Conservation (phyloP, 2,329 filamentous ascomycete genomes). For the Fusarium staphyleae region DNA sequence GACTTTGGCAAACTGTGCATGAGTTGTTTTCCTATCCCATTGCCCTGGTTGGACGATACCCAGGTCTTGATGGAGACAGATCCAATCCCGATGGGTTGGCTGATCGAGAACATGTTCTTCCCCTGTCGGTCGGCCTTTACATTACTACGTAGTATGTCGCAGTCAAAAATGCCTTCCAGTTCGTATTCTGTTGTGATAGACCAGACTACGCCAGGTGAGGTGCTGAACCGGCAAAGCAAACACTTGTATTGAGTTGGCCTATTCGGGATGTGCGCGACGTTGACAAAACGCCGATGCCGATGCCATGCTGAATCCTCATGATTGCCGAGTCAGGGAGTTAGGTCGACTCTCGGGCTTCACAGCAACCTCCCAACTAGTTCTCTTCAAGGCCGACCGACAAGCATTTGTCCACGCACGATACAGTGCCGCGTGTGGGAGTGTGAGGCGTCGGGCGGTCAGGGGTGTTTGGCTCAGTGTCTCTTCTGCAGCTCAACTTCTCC, state of each 20-base stretch:
- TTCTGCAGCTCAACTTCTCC: constrained; percentile 13
- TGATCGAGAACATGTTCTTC: constrained; percentile 20
- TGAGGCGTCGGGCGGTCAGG: constrained; percentile 9
- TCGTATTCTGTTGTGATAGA: constrained; percentile 10
- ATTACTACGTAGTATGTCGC: constrained; percentile 4
- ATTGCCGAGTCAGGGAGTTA: constrained; percentile 5
- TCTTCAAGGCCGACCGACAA: background rate
- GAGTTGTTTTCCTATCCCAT: constrained; percentile 32
- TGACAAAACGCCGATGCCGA: constrained; percentile 19
- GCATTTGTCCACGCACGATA: constrained; percentile 1
- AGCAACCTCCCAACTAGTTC: background rate
- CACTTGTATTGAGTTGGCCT: background rate
- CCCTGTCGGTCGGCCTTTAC: constrained; percentile 13
- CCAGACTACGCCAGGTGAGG: background rate
- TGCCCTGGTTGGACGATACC: constrained; percentile 32
- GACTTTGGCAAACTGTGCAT: constrained; percentile 7
- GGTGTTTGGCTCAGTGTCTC: background rate
- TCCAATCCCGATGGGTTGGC: constrained; percentile 25
- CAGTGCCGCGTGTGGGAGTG: constrained; percentile 4
- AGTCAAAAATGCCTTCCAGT: constrained; percentile 4
- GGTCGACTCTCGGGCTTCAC: background rate
- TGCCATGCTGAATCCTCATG: background rate
- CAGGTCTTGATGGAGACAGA: constrained; percentile 16
- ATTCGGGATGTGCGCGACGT: background rate
- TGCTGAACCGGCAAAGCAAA: constrained; percentile 6